Base-by-base conservation (phyloP, 495 filamentous ascomycete species). In the Penicillium paradoxum region DNA sequence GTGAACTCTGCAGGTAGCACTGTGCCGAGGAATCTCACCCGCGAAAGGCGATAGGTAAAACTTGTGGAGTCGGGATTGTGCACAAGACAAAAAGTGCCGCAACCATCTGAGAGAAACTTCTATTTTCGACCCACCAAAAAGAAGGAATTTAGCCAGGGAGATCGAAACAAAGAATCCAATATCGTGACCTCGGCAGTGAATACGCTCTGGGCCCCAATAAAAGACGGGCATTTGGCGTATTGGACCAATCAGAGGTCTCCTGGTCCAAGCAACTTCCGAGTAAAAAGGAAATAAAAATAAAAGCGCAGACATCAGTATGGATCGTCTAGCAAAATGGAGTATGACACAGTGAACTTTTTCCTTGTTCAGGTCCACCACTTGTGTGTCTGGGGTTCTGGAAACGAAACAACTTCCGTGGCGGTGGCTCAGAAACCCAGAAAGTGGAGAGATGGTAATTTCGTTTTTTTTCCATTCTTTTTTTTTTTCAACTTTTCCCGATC, bases 361-460 rank as follows among this genome's bases (percentile, higher is more conserved):
- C 29, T 32, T 11, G 7, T 48, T 37, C 7, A 33, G 19, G 24
- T 47, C 46, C 41, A 51, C 40, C 27, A 14, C 22, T 40, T 46
- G 6, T 45, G 51, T 60, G 55, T 66, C 63, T 61, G 63, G 63
- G 63, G 63, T 63, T 66, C 63, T 66, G 55, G 63, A 57, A 71
- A 61, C 48, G 54, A 67, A 56, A 56, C 32, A 58, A 49, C 36
- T 43, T 47, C 53, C 62, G 62, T 65, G 62, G 62, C 62, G 62
- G 59, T 65, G 62, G 59, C 59, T 65, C 54, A 51, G 55, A 56
- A 50, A 29, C 41, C 51, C 36, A 30, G 54, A 42, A 49, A 51
- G 34, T n/a, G 22, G 37, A 54, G 39, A 17, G 41, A 53, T 22
- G 10, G 6, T n/a, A 36, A 19, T 51, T 46, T 50, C 19, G 15